These are phyloP conservation scores for Tricholoma sp. DNA, from an alignment of 768 basidiomycete species.

Conservation along the genomic window DNA sequence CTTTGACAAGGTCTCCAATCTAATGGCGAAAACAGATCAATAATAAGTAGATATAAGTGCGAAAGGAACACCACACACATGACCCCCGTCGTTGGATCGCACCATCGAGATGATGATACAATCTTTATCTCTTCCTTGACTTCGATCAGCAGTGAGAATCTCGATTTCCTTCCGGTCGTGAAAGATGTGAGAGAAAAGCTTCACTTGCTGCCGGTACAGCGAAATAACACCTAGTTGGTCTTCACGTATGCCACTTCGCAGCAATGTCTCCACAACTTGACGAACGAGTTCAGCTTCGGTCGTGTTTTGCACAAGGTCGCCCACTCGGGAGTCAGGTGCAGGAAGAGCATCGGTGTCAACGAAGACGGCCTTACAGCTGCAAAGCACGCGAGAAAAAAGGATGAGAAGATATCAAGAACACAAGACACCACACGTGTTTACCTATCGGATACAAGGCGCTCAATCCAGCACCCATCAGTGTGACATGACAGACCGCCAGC, in stretches of 20 bases:
- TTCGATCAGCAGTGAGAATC: conserved; percentile 87
- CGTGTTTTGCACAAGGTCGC: conserved; percentile 88
- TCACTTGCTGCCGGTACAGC: conserved; percentile 93
- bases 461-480: conserved; percentile 63
- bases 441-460: conserved; percentile 59
- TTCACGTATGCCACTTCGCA: conserved; percentile 57
- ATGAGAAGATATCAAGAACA: neutral
- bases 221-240: conserved; percentile 85
- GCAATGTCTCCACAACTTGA: conserved; percentile 65
- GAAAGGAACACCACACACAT: conserved; percentile 41
- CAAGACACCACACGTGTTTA: conserved; percentile 24
- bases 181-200: conserved; percentile 70
- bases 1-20: conserved; percentile 91
- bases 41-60: neutral
- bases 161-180: conserved; percentile 58
- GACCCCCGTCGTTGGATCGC: conserved; percentile 73
- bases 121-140: conserved; percentile 94
- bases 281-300: conserved; percentile 66
- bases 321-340: conserved; percentile 74
- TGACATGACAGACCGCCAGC: conserved; percentile 22
- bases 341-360: conserved; percentile 88
- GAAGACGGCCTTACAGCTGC: conserved; percentile 83
- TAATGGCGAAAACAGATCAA: conserved; percentile 22
- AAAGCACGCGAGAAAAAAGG: neutral
- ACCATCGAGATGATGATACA: conserved; percentile 93